Percentiles rank a stretch among this genome's conserved stretches.
These are phyloP conservation scores for Hemileccinum rubropunctum DNA, from an alignment of 768 basidiomycete species.

Conservation along the genomic window DNA sequence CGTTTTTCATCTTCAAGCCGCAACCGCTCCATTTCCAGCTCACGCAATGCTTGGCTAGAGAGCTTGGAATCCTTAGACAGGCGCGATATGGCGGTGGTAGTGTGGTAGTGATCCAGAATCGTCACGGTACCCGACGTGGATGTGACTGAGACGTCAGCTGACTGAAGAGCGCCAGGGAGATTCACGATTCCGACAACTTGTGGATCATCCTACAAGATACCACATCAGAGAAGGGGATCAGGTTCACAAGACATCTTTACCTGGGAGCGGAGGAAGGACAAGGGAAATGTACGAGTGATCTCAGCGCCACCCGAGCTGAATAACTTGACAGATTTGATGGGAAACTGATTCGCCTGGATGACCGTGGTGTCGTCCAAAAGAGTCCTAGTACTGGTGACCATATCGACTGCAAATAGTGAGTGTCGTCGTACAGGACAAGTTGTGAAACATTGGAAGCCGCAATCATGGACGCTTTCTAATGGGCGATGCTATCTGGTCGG, in stretches of 20 bases:
- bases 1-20: conserved; percentile 18
- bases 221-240: background rate
- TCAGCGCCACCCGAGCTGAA: conserved; percentile 14
- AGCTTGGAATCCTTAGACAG: background rate
- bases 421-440: background rate
- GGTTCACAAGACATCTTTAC: background rate
- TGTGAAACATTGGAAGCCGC: background rate
- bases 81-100: background rate
- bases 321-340: conserved; percentile 19
- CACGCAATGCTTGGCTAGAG: conserved; percentile 4
- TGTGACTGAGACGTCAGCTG: conserved; percentile 13
- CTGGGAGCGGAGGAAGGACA: conserved; percentile 11
- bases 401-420: background rate
- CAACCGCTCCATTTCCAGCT: conserved; percentile 8
- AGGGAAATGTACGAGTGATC: conserved; percentile 18
- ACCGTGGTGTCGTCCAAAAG: conserved; percentile 1
- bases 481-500: too few species aligned
- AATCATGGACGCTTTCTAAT: background rate
- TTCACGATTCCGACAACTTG: conserved; percentile 14
- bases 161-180: conserved; percentile 7
- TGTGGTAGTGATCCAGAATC: conserved; percentile 14
- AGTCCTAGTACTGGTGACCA: background rate
- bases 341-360: conserved; percentile 11
- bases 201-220: conserved; percentile 12
- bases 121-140: conserved; percentile 8